A percentile compares a stretch with the other conserved stretches of the same genome.
Conservation (phyloP, 345 rosid species). For the Gossypium bickii region DNA sequence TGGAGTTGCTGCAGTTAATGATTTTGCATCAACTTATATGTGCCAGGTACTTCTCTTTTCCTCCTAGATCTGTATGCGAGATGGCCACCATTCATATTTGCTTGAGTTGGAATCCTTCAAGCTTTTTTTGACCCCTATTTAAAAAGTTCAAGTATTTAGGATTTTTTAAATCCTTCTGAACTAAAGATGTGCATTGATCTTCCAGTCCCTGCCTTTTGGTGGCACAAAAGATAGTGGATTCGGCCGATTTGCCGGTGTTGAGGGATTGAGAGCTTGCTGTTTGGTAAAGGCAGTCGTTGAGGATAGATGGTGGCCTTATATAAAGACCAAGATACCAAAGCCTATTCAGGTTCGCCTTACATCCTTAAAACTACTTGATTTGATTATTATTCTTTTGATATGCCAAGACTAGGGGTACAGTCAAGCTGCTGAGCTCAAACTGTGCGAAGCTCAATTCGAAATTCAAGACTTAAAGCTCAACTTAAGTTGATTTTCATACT, state of each 20-base stretch:
- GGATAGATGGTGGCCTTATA: slow-evolving; percentile 93
- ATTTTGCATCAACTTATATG: slow-evolving; percentile 87
- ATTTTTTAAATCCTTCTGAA: neutral
- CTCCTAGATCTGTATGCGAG: neutral
- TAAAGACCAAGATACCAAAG: slow-evolving; percentile 86
- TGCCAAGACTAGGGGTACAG: neutral
- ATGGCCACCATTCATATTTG: neutral
- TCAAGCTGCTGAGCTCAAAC: neutral
- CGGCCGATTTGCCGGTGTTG: slow-evolving; percentile 91
- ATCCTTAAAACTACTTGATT: neutral
- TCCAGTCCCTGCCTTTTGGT: slow-evolving; percentile 94
- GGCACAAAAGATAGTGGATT: slow-evolving; percentile 96
- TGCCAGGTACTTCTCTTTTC: slow-evolving; percentile 63
- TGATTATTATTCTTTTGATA: neutral
- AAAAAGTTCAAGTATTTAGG: neutral
- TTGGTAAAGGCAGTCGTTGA: slow-evolving; percentile 91
- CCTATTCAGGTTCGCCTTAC: slow-evolving; percentile 66
- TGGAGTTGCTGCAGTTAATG: slow-evolving; percentile 91
- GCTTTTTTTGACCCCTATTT: neutral
- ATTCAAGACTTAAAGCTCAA: neutral
- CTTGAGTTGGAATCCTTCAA: neutral
- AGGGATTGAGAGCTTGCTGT: slow-evolving; percentile 94
- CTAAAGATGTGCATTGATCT: slow-evolving; percentile 15
- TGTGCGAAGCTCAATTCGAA: neutral
- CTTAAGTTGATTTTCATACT: neutral